phyloP scores from a whole-genome alignment of 2,329 filamentous ascomycete species.

The Eurotiales sp. region DNA sequence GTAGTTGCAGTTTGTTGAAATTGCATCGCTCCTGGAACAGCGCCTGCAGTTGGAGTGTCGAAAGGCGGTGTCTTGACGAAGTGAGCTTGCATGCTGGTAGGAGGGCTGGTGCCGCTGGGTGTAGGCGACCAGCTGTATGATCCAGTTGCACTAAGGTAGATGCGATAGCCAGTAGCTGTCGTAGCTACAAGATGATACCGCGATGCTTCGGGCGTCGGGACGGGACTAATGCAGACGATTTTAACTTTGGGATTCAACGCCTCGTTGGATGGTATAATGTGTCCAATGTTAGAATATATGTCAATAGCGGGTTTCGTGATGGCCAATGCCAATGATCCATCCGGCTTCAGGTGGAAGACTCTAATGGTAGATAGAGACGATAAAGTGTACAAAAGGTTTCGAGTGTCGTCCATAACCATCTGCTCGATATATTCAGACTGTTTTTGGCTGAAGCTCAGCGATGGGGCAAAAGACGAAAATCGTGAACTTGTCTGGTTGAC shows the following conservation, averaged over 20 bases:
- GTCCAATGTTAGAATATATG: constrained; percentile 69
- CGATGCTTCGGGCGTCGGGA: constrained; percentile 75
- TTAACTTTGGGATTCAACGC: constrained; percentile 66
- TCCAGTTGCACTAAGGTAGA: constrained; percentile 87
- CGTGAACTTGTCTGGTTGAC: constrained; percentile 80
- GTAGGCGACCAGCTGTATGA: constrained; percentile 56
- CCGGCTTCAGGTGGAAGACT: constrained; percentile 78
- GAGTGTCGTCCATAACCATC: constrained; percentile 82
- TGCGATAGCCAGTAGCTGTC: constrained; percentile 82
- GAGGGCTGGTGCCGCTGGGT: constrained; percentile 61
- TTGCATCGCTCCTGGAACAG: constrained; percentile 23
- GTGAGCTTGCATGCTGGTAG: constrained; percentile 95
- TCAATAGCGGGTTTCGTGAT: constrained; percentile 53
- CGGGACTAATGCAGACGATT: constrained; percentile 82
- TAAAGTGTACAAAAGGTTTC: constrained; percentile 85
- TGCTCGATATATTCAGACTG: constrained; percentile 64
- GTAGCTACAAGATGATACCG: constrained; percentile 86
- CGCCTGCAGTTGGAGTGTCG: constrained; percentile 27
- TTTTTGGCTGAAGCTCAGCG: constrained; percentile 40
- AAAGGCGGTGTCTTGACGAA: constrained; percentile 89
- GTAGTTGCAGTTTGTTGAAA: constrained; percentile 36
- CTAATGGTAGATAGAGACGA: constrained; percentile 85
- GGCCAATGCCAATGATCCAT: constrained; percentile 49
- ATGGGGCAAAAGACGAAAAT: constrained; percentile 56
- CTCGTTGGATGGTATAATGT: constrained; percentile 72